Conservation (phyloP, 352 stramenopile species). For the Pythium plurisporium region DNA sequence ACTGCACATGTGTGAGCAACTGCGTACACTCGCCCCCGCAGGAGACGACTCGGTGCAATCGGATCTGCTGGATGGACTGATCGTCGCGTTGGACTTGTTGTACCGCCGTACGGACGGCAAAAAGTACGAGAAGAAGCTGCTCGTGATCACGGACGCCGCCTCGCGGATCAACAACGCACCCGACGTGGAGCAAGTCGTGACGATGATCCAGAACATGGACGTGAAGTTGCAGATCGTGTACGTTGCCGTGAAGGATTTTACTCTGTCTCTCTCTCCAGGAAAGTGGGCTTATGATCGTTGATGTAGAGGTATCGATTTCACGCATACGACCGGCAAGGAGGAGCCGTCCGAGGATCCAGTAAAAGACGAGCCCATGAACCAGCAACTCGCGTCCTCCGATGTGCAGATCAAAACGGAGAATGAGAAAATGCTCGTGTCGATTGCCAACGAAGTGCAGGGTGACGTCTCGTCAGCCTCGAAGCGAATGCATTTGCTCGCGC, state of each 20-base stretch:
- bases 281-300: neutral
- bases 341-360: neutral
- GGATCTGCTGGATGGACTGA: slow-evolving; percentile 74
- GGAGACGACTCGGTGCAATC: slow-evolving; percentile 16
- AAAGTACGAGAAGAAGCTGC: slow-evolving; percentile 70
- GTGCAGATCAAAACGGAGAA: slow-evolving; percentile 56
- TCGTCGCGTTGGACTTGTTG: slow-evolving; percentile 77
- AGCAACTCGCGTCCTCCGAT: neutral
- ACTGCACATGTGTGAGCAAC: slow-evolving; percentile 52
- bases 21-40: slow-evolving; percentile 29
- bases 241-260: too few relatives aligned
- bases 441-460: slow-evolving; percentile 60
- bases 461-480: slow-evolving; percentile 67
- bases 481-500: slow-evolving; percentile 65
- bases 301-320: slow-evolving; percentile 64
- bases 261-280: neutral
- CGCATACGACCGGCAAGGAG: slow-evolving; percentile 36
- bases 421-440: slow-evolving; percentile 83
- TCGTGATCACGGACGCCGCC: slow-evolving; percentile 75
- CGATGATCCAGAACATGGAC: slow-evolving; percentile 78
- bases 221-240: slow-evolving; percentile 81
- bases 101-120: slow-evolving; percentile 70
- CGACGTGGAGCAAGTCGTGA: slow-evolving; percentile 64
- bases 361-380: slow-evolving; percentile 23
- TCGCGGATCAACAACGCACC: slow-evolving; percentile 51